Base-by-base conservation (phyloP, 352 stramenopile genomes). In the Globisporangium ultimum region DNA sequence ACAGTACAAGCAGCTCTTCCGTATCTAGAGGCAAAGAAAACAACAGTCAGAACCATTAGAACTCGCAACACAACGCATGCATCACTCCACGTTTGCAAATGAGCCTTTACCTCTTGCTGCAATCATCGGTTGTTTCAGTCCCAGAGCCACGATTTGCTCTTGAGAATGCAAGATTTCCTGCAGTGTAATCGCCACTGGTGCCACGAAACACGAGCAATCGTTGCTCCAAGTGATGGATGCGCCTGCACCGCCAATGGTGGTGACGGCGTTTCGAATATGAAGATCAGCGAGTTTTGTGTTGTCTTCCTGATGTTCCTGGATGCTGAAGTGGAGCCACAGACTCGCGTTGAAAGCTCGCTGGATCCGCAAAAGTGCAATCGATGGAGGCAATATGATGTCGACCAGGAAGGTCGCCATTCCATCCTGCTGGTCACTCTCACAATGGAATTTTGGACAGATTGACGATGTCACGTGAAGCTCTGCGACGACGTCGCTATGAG, bases 1-100 rank as follows among this genome's bases (percentile, higher is more conserved):
- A 86, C 24, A 86, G 43, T 17, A 86, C 56, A 5, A 86, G 62
- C 49, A 86, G 48, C 60, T 70, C 56, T 10, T 70, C 59, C 46
- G 34, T 14, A 13, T 64, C 58, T 64, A 38, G 4, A 18, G 17
- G 4, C n/a, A n/a, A 21, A 21, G 11, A 11, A 48, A 34, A 12
- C 21, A 17, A 20, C 6, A 10, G n/a, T 20, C 21, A 47, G 1
- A 55, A 13, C 9, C 13, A 9, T 46, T 36, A 55, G 34, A 18
- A 46, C 13, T 40, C n/a, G 13, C 28, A 38, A 14, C 15, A n/a
- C n/a, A n/a, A 22, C 20, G 13, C 18, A 58, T 21, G 20, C 15
- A 34, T 3, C 28, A 12, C 13, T 36, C 36, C 32, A 32, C 9
- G 24, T 21, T 3, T 15, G 17, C 28, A 53, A 4, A 40, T 22